phyloP scores from a whole-genome alignment of 1,284 basidiomycete species.

The Thecaphora thlaspeos region DNA sequence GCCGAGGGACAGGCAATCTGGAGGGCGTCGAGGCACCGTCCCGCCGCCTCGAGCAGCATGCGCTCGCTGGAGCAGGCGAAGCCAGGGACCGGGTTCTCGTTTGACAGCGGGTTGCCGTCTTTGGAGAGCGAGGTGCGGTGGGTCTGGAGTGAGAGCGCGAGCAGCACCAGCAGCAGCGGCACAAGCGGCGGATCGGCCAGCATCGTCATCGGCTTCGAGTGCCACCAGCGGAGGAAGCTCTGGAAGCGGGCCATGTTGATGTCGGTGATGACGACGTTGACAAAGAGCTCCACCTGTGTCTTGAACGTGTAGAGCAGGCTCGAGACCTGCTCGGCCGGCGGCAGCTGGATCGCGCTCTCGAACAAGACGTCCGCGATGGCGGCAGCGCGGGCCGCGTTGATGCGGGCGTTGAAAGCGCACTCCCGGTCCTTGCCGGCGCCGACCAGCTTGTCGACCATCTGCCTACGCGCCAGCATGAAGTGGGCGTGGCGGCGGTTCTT shows the following conservation, averaged over 20 bases:
- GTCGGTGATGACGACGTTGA: conserved; percentile 40
- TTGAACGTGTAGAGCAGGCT: conserved; percentile 41
- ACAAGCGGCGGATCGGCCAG: conserved; percentile 20
- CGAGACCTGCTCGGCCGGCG: conserved; percentile 30
- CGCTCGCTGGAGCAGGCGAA: conserved; percentile 39
- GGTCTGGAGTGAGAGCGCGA: conserved; percentile 46
- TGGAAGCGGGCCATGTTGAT: conserved; percentile 45
- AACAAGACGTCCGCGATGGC: conserved; percentile 44
- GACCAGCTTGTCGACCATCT: conserved; percentile 33
- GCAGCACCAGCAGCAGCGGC: conserved; percentile 39
- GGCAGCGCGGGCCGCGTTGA: conserved; percentile 45
- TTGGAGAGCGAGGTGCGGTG: conserved; percentile 31
- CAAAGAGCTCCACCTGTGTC: conserved; percentile 38
- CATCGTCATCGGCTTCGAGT: conserved; percentile 12
- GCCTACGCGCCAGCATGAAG: conserved; percentile 24
- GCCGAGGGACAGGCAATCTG: conserved; percentile 46
- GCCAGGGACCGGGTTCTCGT: conserved; percentile 22
- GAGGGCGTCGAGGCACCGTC: conserved; percentile 40
- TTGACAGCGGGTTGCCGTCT: conserved; percentile 16
- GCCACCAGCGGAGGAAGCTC: conserved; percentile 48
- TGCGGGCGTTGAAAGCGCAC: conserved; percentile 39
- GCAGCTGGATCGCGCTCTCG: conserved; percentile 32
- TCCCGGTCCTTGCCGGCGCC: conserved; percentile 25
- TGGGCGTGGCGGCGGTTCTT: conserved; percentile 25
- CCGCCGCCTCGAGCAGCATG: conserved; percentile 41